Evolutionary conservation across 257 asterid species (phyloP).

Genomic region (Solanum virginianum): DNA sequence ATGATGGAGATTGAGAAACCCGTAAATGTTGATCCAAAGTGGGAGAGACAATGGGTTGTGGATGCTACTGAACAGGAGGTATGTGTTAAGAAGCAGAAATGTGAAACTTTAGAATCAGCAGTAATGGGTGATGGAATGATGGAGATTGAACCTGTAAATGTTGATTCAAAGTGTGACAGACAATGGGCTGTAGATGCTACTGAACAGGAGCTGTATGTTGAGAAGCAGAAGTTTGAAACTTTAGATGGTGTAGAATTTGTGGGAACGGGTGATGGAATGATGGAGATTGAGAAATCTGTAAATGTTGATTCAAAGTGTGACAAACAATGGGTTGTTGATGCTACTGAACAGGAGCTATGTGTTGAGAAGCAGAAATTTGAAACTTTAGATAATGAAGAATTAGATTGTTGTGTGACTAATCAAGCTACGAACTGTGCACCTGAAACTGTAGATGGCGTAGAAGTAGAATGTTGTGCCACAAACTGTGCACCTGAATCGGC

Average conservation of each 20-base stretch:
- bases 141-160: conserved; percentile 16
- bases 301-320: conserved; percentile 22
- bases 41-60: conserved; percentile 8
- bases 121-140: conserved; percentile 11
- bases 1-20: conserved; percentile 21
- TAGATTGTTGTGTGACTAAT: conserved; percentile 2
- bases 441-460: conserved; percentile 4
- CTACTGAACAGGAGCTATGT: not conserved
- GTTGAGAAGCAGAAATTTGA: conserved; percentile 17
- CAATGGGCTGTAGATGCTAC: conserved; percentile 8
- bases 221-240: conserved; percentile 14
- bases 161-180: conserved; percentile 20
- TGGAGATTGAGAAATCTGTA: conserved; percentile 19
- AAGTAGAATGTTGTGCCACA: conserved; percentile 2
- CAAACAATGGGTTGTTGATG: conserved; percentile 10
- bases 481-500: conserved; percentile 3
- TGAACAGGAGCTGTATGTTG: conserved; percentile 18
- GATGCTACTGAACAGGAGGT: conserved; percentile 20
- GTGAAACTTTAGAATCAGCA: not conserved
- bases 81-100: conserved; percentile 13
- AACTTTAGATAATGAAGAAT: conserved; percentile 6
- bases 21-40: conserved; percentile 15
- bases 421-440: not conserved
- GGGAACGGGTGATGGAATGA: conserved; percentile 9
- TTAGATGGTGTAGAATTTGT: conserved; percentile 1